Evolutionary conservation across 2,329 filamentous ascomycete genomes (phyloP).

Genomic region (Nakataea oryzae): DNA sequence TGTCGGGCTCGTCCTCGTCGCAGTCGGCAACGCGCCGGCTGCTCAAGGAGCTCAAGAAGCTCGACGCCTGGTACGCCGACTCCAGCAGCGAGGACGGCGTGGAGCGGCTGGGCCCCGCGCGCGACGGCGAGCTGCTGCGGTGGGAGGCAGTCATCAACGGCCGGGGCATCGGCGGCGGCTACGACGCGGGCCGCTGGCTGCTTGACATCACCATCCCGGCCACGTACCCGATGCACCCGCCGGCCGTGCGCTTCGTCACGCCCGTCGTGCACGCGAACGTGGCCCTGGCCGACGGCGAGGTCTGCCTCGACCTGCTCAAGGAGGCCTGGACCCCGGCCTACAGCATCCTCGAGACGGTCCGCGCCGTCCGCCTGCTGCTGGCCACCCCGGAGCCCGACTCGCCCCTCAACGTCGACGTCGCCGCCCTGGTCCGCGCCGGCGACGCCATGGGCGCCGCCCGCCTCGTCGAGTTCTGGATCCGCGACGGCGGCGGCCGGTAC

Average conservation of each 20-base stretch:
- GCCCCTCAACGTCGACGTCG: conserved; percentile 71
- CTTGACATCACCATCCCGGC: conserved; percentile 66
- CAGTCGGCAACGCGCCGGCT: conserved; percentile 45
- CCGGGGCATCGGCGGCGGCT: conserved; percentile 41
- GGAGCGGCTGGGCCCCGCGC: conserved; percentile 45
- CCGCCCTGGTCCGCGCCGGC: conserved; percentile 56
- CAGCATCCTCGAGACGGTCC: conserved; percentile 64
- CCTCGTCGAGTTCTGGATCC: conserved; percentile 62
- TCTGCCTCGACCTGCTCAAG: conserved; percentile 81
- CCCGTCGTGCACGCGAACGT: conserved; percentile 79
- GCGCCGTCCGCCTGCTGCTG: conserved; percentile 61
- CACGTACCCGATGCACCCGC: conserved; percentile 70
- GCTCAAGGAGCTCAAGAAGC: conserved; percentile 48
- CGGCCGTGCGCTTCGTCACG: conserved; percentile 72
- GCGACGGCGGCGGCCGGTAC: conserved; percentile 32
- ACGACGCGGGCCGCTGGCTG: conserved; percentile 68
- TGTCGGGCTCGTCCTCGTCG: conserved; percentile 13
- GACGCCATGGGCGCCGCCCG: conserved; percentile 58
- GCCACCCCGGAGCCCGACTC: conserved; percentile 60
- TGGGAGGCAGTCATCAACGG: conserved; percentile 54
- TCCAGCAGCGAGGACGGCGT: conserved; percentile 39
- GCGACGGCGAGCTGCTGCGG: conserved; percentile 41
- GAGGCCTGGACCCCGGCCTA: conserved; percentile 79
- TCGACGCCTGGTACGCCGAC: conserved; percentile 38
- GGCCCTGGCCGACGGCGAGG: conserved; percentile 63